phyloP scores from a whole-genome alignment of 2,329 filamentous ascomycete genomes.

The Colletotrichum cereale region DNA sequence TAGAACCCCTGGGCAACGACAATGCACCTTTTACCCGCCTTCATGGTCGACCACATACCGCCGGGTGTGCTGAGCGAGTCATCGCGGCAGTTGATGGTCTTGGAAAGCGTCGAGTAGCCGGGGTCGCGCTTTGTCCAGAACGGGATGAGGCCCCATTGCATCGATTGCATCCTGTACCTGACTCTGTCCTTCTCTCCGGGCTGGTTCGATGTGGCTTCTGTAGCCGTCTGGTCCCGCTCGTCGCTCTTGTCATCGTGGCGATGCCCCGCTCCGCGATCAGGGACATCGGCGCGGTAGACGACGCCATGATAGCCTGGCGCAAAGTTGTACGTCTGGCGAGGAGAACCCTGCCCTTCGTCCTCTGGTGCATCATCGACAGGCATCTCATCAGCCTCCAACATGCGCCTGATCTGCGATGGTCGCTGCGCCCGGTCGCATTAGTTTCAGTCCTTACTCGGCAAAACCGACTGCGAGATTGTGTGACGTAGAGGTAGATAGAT shows the following conservation, averaged over 20 bases:
- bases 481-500: no score
- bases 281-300: constrained; percentile 83
- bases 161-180: constrained; percentile 86
- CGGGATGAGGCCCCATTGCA: constrained; percentile 96
- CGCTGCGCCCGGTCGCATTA: constrained; percentile 62
- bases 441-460: constrained; percentile 8
- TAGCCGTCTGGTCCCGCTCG: background rate
- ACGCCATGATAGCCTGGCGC: constrained; percentile 88
- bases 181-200: constrained; percentile 48
- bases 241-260: constrained; percentile 43
- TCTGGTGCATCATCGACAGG: constrained; percentile 77
- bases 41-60: constrained; percentile 95
- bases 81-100: constrained; percentile 95
- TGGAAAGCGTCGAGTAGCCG: constrained; percentile 81
- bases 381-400: constrained; percentile 81
- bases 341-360: constrained; percentile 72
- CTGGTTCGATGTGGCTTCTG: constrained; percentile 41
- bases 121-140: constrained; percentile 92
- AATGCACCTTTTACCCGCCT: constrained; percentile 87
- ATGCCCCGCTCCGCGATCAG: constrained; percentile 69
- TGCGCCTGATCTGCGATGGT: constrained; percentile 79
- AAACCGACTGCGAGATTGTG: background rate
- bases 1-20: constrained; percentile 94
- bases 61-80: constrained; percentile 82
- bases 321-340: constrained; percentile 89